Percentiles rank a stretch among this genome's conserved stretches.
These are phyloP conservation scores for Microstroma glucosiphilum DNA, from an alignment of 1,284 basidiomycete species.

Conservation along the genomic window DNA sequence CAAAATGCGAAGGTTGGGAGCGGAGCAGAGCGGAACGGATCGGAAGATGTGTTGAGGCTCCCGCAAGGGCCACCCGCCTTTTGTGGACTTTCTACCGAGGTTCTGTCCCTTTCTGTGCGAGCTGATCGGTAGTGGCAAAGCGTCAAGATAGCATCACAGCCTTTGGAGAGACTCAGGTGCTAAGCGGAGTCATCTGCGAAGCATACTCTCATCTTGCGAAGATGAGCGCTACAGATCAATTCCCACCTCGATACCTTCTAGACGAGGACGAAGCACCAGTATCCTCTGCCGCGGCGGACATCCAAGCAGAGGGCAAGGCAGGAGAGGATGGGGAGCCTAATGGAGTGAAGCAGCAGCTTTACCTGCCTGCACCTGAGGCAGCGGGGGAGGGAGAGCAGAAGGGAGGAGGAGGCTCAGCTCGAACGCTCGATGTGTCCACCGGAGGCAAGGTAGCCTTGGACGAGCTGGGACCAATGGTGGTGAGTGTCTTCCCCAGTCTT, in stretches of 20 bases:
- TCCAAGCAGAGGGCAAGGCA: background rate
- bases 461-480: slow-evolving; percentile 36
- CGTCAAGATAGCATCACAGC: no score
- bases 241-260: slow-evolving; percentile 1
- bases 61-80: no score
- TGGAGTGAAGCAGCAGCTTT: background rate
- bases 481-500: slow-evolving; percentile 5
- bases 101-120: no score
- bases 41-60: no score
- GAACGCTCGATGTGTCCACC: background rate
- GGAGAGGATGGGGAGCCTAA: background rate
- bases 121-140: no score
- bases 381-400: background rate
- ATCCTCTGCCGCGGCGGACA: background rate
- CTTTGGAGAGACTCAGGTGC: no score
- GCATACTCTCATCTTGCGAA: no score
- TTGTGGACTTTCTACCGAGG: no score
- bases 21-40: no score
- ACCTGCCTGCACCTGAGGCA: background rate
- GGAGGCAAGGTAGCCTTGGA: slow-evolving; percentile 20
- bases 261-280: background rate
- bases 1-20: no score
- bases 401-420: background rate
- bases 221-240: slow-evolving; percentile 6
- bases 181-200: no score